Conservation (phyloP, 495 filamentous ascomycete species). For the Aspergillus sclerotiicarbonarius region DNA sequence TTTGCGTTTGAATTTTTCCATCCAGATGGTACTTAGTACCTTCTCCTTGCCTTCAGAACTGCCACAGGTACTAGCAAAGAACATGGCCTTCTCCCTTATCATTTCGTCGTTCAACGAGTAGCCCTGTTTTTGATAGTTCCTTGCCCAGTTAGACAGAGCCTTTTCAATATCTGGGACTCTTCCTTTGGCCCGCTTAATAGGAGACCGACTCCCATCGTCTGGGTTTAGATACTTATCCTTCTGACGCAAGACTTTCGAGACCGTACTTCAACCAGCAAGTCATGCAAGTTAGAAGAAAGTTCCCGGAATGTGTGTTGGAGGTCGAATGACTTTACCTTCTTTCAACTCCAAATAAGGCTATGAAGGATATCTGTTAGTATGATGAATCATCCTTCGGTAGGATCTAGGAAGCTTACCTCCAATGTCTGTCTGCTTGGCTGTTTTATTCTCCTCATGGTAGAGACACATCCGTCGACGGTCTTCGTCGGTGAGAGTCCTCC, state of each 20-base stretch:
- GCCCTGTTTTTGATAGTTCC: conserved; percentile 76
- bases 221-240: conserved; percentile 94
- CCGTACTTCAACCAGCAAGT: conserved; percentile 63
- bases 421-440: conserved; percentile 97
- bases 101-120: conserved; percentile 73
- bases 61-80: conserved; percentile 78
- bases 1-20: conserved; percentile 97
- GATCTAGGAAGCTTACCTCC: conserved; percentile 60
- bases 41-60: conserved; percentile 75
- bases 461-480: conserved; percentile 92
- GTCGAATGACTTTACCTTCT: conserved; percentile 67
- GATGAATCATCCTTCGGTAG: conserved; percentile 12
- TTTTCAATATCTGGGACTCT: conserved; percentile 94
- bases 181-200: conserved; percentile 84
- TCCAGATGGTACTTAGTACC: conserved; percentile 72
- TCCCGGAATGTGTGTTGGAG: too few species aligned
- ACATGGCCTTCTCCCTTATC: conserved; percentile 82
- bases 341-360: conserved; percentile 94
- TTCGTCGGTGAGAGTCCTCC: conserved; percentile 89
- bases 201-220: conserved; percentile 83
- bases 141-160: conserved; percentile 85
- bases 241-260: conserved; percentile 94
- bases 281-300: conserved; percentile 24
- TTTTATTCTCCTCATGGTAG: conserved; percentile 91
- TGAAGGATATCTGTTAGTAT: conserved; percentile 22